Evolutionary conservation across 2,329 filamentous ascomycete genomes (phyloP), one percentile per base, ranked within the genome.

Genomic region (Scedosporium boydii): DNA sequence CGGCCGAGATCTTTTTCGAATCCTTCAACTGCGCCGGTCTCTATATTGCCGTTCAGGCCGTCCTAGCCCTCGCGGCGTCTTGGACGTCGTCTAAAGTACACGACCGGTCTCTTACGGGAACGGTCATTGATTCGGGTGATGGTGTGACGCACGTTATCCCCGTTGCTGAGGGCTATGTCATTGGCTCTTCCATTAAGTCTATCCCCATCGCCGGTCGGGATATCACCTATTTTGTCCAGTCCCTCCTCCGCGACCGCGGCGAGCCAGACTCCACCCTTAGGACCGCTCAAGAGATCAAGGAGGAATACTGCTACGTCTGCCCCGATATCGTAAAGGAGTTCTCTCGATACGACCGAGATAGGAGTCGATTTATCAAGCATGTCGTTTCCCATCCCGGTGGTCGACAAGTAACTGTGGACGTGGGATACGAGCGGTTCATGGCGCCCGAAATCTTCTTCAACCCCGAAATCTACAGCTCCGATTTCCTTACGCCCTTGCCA

Each of bases 371-470:
- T 78, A 83, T 89, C 69, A 91, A 96, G 78, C 93, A 99, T 76
- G 87, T 88, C 21, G 92, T 97, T 63, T 87, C 86, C 63, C 87
- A 95, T 64, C 88, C 92, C 27, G 93, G 93, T 69, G 95, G 95
- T 66, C 88, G 90, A 68, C 87, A 90, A 69, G 87, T 93, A 23
- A 84, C 81, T 1, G 91, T 99, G 57, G 96, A 99, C 70, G 90
- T 99, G 61, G 95, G 95, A 61, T 99, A 98, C 78, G 95, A 99
- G 76, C 90, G 95, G 41, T 99, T 99, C 83, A 82, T 99, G 64
- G 95, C 95, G 2, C 96, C 96, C 26, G 95, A 99, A 76, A 99
- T 99, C 72, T 99, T 99, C 79, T 99, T 99, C 86, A 99, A 99
- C 78, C 95, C 95, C 34, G 95, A 99, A 79, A 99, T 99, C 71